Base-by-base conservation (phyloP, 495 filamentous ascomycete species). In the Tuber calosporum region DNA sequence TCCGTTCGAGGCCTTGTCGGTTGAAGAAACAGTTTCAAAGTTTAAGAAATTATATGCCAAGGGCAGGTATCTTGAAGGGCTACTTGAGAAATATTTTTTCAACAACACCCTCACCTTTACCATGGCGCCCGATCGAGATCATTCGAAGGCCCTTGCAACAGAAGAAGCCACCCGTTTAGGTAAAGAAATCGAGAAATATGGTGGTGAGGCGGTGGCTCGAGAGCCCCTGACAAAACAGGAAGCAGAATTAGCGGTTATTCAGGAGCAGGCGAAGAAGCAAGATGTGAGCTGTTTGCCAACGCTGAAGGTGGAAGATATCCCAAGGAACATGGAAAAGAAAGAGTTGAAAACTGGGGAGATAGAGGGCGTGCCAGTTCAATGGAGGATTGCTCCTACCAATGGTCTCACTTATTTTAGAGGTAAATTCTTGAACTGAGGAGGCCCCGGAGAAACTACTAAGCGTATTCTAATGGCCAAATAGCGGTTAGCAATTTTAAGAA, bases 401-500 rank as follows among this genome's bases (percentile, higher is more conserved):
- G 95, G 95, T 3, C 83, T 99, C 69, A 98, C 96, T 2, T 99
- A 99, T 82, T 97, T 99, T 84, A 90, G 92, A 79, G 94, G 71
- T 76, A 69, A n/a, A 30, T 66, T 38, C 43, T 62, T 20, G 19
- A n/a, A n/a, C 5, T 39, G 4, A 22, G 1, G 39, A 38, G n/a
- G 9, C 17, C n/a, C 13, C 26, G 11, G 68, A 8, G 39, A 11
- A 69, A 20, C 39, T 42, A 43, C 22, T 69, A 11, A 15, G 68
- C n/a, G 0, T 19, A 42, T 69, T 30, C 71, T 73, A 34, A 43
- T 45, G 69, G 43, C 43, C 37, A 71, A 22, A n/a, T 67, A 75
- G 75, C 93, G 11, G 86, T 97, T 81, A 92, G 94, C 77, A 84
- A 86, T 1, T 87, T 98, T 70, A 85, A 91, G 36, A 88, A 90